A percentile compares a stretch with the other conserved stretches of the same genome.
These are phyloP conservation scores for cucumber (Cucumis sativus) DNA, from an alignment of 306 rosid species.

Conservation along the genomic window Cucumber_9930_V3 NC_026657.2:528001-528500, in stretches of 20 bases:
- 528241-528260: neutral
- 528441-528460: neutral
- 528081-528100: too few relatives aligned
- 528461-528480: neutral
- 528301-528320: neutral
- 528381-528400: neutral
- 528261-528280: neutral
- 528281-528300: neutral
- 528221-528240: neutral
- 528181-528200: neutral
- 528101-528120: neutral
- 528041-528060: too few relatives aligned
- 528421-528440: neutral
- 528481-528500: neutral
- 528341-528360: neutral
- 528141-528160: neutral
- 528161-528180: neutral
- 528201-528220: neutral
- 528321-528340: neutral
- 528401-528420: neutral
- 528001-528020: neutral
- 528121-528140: neutral
- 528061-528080: too few relatives aligned
- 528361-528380: neutral
- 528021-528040: too few relatives aligned